Base-by-base conservation (phyloP, 2,329 filamentous ascomycete species). In the Chaetomium sp. region DNA sequence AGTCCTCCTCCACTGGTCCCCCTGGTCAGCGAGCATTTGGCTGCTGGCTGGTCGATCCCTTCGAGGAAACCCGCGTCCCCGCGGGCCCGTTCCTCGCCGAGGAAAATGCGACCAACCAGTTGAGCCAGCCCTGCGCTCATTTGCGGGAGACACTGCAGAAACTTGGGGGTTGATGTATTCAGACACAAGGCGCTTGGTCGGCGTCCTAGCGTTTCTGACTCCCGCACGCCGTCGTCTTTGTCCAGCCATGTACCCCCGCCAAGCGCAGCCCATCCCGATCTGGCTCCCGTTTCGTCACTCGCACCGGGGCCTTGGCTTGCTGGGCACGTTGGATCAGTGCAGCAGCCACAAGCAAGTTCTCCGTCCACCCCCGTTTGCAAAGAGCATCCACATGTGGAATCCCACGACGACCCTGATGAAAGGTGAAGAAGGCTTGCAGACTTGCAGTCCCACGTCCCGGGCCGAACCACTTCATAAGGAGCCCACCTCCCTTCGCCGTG, bases 81-180 rank as follows among this genome's bases (percentile, higher is more conserved):
- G 60, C 59, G 52, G 47, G 52, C 59, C 61, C 61, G 59, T 63
- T 53, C 56, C 60, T 63, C 62, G 61, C 61, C 61, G 61, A 62
- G 37, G 8, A 34, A 8, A 37, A 35, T 54, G 49, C 53, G 42
- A 52, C 55, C 57, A 58, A 61, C 53, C 54, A 57, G 37, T 49
- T 27, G 19, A 27, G 19, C 19, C 19, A 27, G 19, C 19, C n/a
- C 49, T 59, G 38, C 50, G 53, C 41, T 55, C 47, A 55, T 56
- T 53, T 55, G 47, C 40, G 47, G 19, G 19, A 27, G 19, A 27
- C 19, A 27, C 19, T 27, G 19, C 19, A 46, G 53, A 35, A 37
- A 55, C 47, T 27, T 27, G 12, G 41, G 11, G 9, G 48, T 14
- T 32, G 36, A 56, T 37, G 49, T 55, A 44, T 49, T 40, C 52